Base-by-base conservation (phyloP, 495 filamentous ascomycete genomes). In the Aspergillus bridgeri region DNA sequence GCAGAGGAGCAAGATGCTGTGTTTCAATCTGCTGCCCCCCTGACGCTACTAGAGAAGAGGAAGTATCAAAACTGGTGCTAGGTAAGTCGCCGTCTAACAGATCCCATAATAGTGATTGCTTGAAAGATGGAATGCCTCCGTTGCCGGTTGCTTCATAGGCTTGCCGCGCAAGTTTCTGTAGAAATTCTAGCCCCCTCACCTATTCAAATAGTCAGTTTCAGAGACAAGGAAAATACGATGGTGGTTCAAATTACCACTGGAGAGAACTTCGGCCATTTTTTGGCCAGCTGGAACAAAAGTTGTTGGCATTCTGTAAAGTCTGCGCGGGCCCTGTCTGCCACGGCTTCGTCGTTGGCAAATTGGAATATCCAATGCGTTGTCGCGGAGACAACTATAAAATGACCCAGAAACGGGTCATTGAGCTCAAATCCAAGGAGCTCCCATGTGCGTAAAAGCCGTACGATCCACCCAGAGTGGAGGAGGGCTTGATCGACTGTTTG, bases 291-390 rank as follows among this genome's bases (percentile, higher is more conserved):
- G 1, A 23, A n/a, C 3, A 59, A 7, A 49, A 54, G 48, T 3
- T 25, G 9, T 9, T 50, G 50, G 11, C 42, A 54, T 3, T 38
- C 6, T 7, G 4, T 27, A 42, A 59, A 54, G 15, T 59, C 50
- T 18, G 15, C 13, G 43, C 43, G 29, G 17, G 51, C 50, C 15
- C 27, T 46, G 1, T 49, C 27, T 7, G 57, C 44, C 3, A 52
- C 29, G 8, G 19, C 33, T 20, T 50, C 29, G 15, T 60, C 58
- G 13, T 43, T 56, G n/a, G 58, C 58, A 43, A 60, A 56, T 21
- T 51, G 48, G 25, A 60, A 60, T 3, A 60, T 56, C 58, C 58
- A 60, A 13, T 50, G 47, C 2, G 56, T 48, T 3, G 48, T 56
- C 3, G 58, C 58, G 5, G 48, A n/a, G 1, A 49, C 42, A 0